Conservation (phyloP, 2,329 filamentous ascomycete species). For the Xylaria sp. region DNA sequence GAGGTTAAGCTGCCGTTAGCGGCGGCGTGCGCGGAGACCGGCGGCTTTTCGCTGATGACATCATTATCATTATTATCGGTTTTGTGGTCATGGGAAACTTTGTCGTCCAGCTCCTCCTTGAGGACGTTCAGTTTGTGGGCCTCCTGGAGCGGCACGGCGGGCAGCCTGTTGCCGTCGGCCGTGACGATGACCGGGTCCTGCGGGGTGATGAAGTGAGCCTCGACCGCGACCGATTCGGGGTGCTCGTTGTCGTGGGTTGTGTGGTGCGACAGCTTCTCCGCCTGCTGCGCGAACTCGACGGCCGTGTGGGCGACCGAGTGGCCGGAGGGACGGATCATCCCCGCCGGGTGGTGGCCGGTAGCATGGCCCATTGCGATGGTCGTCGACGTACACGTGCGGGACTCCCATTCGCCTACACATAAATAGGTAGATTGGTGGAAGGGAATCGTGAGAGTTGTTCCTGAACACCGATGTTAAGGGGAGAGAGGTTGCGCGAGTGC, state of each 20-base stretch:
- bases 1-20: constrained; percentile 20
- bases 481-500: background rate
- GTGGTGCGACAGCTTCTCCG: constrained; percentile 57
- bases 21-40: constrained; percentile 19
- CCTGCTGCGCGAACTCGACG: constrained; percentile 63
- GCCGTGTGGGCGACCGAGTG: constrained; percentile 44
- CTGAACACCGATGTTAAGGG: too few relatives aligned
- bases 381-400: background rate
- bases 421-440: too few relatives aligned
- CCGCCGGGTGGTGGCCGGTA: constrained; percentile 18
- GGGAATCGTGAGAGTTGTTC: too few relatives aligned
- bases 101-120: constrained; percentile 50
- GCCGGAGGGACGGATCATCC: constrained; percentile 24
- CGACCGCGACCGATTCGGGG: constrained; percentile 54
- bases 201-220: constrained; percentile 68
- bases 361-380: constrained; percentile 23
- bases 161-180: constrained; percentile 66
- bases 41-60: constrained; percentile 26
- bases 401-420: constrained; percentile 13
- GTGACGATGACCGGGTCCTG: constrained; percentile 74
- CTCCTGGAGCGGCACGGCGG: constrained; percentile 70
- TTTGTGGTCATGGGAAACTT: constrained; percentile 29
- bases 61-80: constrained; percentile 31
- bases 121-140: constrained; percentile 70
- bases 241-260: constrained; percentile 34